Base-by-base conservation (phyloP, 2,329 filamentous ascomycete genomes). In the Sarocladiaceae sp. region DNA sequence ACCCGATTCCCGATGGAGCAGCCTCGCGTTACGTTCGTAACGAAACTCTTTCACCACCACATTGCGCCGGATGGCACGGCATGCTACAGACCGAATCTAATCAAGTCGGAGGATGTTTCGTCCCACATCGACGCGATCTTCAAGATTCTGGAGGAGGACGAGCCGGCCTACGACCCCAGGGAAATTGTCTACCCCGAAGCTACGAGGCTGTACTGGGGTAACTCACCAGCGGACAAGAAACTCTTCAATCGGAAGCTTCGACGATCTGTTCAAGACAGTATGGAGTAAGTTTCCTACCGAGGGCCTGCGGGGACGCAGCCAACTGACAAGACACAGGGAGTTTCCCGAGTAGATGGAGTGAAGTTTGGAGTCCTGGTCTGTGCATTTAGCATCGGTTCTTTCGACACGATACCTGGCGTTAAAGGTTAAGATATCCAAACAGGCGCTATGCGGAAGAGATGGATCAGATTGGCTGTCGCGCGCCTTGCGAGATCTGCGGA, bases 131-230 rank as follows among this genome's bases (percentile, higher is more conserved):
- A 94, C 45, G 85, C 84, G 4, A 84, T 97, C 45, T 79, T 96
- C 50, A 74, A 77, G 6, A 76, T 83, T 1, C 71, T 97, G n/a
- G 89, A 96, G 58, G 90, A 97, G 45, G 88, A 94, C 48, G 75
- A 80, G 2, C 88, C 90, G 0, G 83, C 85, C 0, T 97, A 95
- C 58, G 93, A 98, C 58, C 93, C 93, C 1, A 78, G 91, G 35
- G 90, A 87, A 10, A 77, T 88, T 24, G 88, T 97, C 29, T 84
- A 95, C 51, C 85, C 82, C 0, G 90, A 95, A 56, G 89, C 90
- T 2, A 83, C 85, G 32, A 87, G 82, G 61, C 69, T 97, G 35
- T 93, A 84, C 58, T 98, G 93, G 91, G 89, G 89, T 3, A 74
- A 74, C 3, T 66, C 77, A 1, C 47, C 60, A 2, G 83, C 89